phyloP scores from a whole-genome alignment of 805 yeast species.

The Schwanniomyces sp. region DNA sequence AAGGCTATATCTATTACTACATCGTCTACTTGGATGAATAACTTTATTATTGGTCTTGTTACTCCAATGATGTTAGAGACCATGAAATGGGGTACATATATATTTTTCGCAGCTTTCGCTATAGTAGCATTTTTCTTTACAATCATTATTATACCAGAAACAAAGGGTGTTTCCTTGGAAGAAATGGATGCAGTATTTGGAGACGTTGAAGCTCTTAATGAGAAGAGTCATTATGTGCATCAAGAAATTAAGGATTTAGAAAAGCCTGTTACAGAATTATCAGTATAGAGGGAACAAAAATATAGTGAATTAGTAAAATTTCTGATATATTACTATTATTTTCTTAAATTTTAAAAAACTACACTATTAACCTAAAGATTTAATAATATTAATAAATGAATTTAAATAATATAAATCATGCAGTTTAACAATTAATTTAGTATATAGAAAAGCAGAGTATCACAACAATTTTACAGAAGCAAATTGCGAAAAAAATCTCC shows the following conservation, averaged over 20 bases:
- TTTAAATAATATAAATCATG: too few species aligned
- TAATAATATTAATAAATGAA: too few species aligned
- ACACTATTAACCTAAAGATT: too few species aligned
- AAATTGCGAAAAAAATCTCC: slow-evolving; percentile 29
- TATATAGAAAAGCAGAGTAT: background rate
- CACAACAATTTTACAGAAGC: too few species aligned
- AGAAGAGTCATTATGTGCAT: slow-evolving; percentile 1
- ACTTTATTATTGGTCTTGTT: slow-evolving; percentile 37
- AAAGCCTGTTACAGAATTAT: background rate
- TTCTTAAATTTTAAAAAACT: too few species aligned
- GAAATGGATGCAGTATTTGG: slow-evolving; percentile 54
- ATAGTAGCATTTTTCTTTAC: slow-evolving; percentile 50
- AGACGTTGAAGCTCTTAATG: slow-evolving; percentile 4
- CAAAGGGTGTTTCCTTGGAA: slow-evolving; percentile 72
- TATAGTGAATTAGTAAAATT: too few species aligned
- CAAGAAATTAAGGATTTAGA: slow-evolving; percentile 21
- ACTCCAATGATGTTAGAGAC: slow-evolving; percentile 29
- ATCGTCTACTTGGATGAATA: slow-evolving; percentile 35
- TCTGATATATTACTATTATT: too few species aligned
- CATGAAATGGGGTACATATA: slow-evolving; percentile 27
- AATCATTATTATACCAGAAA: slow-evolving; percentile 52
- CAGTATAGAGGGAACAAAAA: background rate
- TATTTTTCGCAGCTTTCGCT: slow-evolving; percentile 46
- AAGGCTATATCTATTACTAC: slow-evolving; percentile 34
- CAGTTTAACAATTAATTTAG: too few species aligned